These are phyloP conservation scores for Silene uniflora DNA, from an alignment of 148 eudicot species.

Conservation along the genomic window DNA sequence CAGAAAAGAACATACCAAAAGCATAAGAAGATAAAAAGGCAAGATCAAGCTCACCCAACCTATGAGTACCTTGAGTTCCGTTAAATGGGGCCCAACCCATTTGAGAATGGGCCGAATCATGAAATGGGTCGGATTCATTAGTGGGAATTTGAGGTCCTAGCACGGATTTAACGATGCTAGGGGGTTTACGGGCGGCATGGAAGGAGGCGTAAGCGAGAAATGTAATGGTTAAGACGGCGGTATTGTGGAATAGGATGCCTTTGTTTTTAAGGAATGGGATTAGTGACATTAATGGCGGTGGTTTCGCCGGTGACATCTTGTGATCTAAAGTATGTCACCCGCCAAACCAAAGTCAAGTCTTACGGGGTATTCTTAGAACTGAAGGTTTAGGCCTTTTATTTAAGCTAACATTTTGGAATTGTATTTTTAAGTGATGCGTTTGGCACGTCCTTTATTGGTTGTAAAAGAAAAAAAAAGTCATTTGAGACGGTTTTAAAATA, in stretches of 20 bases:
- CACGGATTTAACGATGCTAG: conserved; percentile 84
- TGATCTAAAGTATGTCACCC: background rate
- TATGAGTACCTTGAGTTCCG: conserved; percentile 68
- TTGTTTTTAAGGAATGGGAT: conserved; percentile 38
- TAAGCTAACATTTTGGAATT: background rate
- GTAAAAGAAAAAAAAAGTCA: too few species aligned
- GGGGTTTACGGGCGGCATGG: conserved; percentile 96
- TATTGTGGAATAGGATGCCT: conserved; percentile 46
- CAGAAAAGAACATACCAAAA: conserved; percentile 77
- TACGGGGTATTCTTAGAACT: too few species aligned
- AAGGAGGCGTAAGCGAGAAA: conserved; percentile 80
- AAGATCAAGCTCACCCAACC: conserved; percentile 94
- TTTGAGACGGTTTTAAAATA: too few species aligned
- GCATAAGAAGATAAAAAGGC: conserved; percentile 74
- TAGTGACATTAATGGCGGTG: conserved; percentile 41
- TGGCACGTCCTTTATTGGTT: background rate
- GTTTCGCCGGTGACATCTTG: conserved; percentile 20
- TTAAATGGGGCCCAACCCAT: conserved; percentile 82
- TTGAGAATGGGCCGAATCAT: conserved; percentile 26
- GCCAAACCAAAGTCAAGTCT: background rate
- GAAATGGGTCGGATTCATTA: conserved; percentile 25
- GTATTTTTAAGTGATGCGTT: background rate
- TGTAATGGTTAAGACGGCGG: conserved; percentile 61
- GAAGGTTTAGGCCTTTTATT: background rate
- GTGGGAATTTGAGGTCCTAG: conserved; percentile 45